Evolutionary conservation across 352 stramenopile genomes (phyloP).

Genomic region (Saprolegnia diclina): DNA sequence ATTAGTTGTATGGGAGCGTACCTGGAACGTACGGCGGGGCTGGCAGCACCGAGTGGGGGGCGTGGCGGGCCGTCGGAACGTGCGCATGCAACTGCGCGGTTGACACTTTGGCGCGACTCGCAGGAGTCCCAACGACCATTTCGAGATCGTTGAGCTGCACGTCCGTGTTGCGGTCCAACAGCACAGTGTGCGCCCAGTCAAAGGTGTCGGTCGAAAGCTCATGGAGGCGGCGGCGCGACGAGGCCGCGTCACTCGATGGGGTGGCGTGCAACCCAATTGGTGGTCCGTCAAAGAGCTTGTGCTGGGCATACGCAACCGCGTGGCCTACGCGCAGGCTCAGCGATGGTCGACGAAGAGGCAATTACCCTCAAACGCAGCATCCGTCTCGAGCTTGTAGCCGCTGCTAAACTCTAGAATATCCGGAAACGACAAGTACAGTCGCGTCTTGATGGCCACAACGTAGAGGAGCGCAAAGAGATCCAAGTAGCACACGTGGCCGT

Average conservation of each 20-base stretch:
- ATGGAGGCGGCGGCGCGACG: neutral
- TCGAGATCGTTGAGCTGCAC: slow-evolving; percentile 4
- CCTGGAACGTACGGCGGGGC: slow-evolving; percentile 18
- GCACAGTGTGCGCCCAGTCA: slow-evolving; percentile 10
- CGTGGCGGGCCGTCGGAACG: neutral
- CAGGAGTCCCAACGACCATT: neutral
- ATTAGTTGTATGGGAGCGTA: neutral
- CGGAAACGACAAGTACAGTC: slow-evolving; percentile 48
- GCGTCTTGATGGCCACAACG: slow-evolving; percentile 54
- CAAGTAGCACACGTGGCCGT: slow-evolving; percentile 67
- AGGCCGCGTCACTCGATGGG: neutral
- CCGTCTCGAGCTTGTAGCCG: slow-evolving; percentile 74
- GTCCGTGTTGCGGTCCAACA: neutral
- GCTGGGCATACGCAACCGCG: slow-evolving; percentile 8
- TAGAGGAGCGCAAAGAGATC: slow-evolving; percentile 84
- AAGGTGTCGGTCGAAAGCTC: neutral
- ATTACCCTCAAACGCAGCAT: slow-evolving; percentile 36
- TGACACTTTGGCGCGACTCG: neutral
- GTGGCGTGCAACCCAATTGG: neutral
- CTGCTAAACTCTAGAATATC: slow-evolving; percentile 67
- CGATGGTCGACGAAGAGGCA: slow-evolving; percentile 17
- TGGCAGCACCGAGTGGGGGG: neutral
- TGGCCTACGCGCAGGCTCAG: neutral
- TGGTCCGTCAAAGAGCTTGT: slow-evolving; percentile 13
- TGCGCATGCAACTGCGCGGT: neutral